Evolutionary conservation across 805 yeast species (phyloP).

Genomic region (Suhomyces pyralidae): DNA sequence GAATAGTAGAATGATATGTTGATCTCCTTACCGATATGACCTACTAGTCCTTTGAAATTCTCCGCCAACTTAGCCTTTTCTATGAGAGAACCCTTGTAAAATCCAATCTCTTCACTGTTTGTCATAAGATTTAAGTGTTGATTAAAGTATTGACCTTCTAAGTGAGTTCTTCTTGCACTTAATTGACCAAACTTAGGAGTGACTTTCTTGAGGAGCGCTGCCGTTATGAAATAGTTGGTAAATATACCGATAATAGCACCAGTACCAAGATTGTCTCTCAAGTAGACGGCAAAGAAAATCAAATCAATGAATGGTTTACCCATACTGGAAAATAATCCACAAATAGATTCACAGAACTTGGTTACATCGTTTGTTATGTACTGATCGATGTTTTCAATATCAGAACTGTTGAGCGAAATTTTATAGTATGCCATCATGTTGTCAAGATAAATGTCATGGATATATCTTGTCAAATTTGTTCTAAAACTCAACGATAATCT

Average conservation of each 20-base stretch:
- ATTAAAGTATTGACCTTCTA: constrained; percentile 87
- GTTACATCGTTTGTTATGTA: constrained; percentile 83
- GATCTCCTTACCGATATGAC: constrained; percentile 54
- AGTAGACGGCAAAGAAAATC: constrained; percentile 76
- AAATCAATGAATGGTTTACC: constrained; percentile 91
- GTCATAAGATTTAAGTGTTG: constrained; percentile 81
- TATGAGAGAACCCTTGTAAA: constrained; percentile 81
- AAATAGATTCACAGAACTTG: constrained; percentile 74
- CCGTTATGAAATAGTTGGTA: constrained; percentile 76
- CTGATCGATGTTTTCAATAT: constrained; percentile 72
- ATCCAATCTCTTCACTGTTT: constrained; percentile 91
- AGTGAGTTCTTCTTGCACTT: constrained; percentile 65
- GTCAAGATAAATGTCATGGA: constrained; percentile 87
- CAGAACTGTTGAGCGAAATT: constrained; percentile 55
- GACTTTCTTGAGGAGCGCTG: constrained; percentile 62
- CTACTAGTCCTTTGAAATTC: constrained; percentile 54
- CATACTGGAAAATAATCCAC: constrained; percentile 79
- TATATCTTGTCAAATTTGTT: constrained; percentile 76
- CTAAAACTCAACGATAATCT: constrained; percentile 80
- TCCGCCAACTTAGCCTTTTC: constrained; percentile 66
- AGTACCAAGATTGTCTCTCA: constrained; percentile 81
- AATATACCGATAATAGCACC: constrained; percentile 83
- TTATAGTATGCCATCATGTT: constrained; percentile 80
- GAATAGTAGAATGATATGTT: constrained; percentile 64
- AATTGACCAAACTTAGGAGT: constrained; percentile 86